Conservation (phyloP, 2,329 filamentous ascomycete genomes). For the Neonectria ditissima region DNA sequence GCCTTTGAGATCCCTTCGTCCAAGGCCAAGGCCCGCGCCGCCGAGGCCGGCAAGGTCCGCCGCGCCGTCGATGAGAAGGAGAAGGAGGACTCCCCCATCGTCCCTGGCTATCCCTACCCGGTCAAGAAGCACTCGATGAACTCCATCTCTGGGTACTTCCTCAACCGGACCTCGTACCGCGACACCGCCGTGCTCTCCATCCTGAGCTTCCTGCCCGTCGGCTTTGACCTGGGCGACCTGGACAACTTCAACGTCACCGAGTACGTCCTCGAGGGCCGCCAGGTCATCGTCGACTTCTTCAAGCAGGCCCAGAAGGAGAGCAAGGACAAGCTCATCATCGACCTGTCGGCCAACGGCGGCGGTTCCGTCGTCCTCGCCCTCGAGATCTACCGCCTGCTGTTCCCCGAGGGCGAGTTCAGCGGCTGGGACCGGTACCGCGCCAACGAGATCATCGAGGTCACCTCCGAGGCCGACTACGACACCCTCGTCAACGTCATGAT, state of each 20-base stretch:
- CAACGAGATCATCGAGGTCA: conserved; percentile 35
- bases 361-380: conserved; percentile 38
- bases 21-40: conserved; percentile 10
- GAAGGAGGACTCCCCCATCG: neutral
- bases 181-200: conserved; percentile 42
- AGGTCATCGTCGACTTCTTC: conserved; percentile 36
- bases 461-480: conserved; percentile 34
- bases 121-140: conserved; percentile 31
- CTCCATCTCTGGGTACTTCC: conserved; percentile 37
- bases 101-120: conserved; percentile 33
- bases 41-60: conserved; percentile 27
- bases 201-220: conserved; percentile 40
- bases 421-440: conserved; percentile 39
- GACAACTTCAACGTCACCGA: conserved; percentile 20
- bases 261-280: conserved; percentile 35
- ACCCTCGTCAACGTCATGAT: conserved; percentile 28
- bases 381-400: conserved; percentile 37
- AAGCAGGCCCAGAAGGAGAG: conserved; percentile 32
- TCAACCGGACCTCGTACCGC: conserved; percentile 31
- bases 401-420: conserved; percentile 36
- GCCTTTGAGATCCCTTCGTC: conserved; percentile 32
- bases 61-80: conserved; percentile 6
- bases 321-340: conserved; percentile 43
- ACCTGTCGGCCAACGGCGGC: conserved; percentile 40
- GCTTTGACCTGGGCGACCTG: conserved; percentile 1